phyloP scores from a whole-genome alignment of 306 rosid genomes.

The Rosa chinensis region DNA sequence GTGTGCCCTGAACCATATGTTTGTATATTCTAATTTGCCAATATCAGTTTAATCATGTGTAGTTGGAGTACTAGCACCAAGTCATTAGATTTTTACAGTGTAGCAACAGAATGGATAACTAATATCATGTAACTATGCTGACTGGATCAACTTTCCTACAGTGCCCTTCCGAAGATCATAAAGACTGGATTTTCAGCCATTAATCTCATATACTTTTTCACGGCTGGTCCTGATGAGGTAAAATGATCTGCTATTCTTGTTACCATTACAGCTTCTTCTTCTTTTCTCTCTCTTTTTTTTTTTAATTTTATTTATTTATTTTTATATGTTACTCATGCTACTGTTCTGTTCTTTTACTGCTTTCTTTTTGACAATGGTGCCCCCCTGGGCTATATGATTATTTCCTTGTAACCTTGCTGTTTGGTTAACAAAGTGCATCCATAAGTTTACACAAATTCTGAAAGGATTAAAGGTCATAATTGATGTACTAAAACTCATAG shows the following conservation, averaged over 20 bases:
- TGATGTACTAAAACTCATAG: not conserved
- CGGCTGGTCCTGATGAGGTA: conserved; percentile 99
- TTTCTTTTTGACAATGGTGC: not conserved
- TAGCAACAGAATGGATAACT: not conserved
- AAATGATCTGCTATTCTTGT: not conserved
- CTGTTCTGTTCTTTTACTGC: not conserved
- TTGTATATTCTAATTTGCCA: not conserved
- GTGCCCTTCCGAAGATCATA: conserved; percentile 91
- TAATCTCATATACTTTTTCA: conserved; percentile 98
- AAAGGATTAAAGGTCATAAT: not conserved
- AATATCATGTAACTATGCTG: conserved; percentile 19
- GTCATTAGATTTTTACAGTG: not conserved
- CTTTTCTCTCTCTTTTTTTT: not conserved
- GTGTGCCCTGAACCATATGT: not conserved
- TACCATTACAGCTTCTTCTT: not conserved
- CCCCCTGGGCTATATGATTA: not conserved
- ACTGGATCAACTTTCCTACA: conserved; percentile 40
- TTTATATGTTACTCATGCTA: not conserved
- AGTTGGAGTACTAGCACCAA: conserved; percentile 2
- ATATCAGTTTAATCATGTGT: not conserved
- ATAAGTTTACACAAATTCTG: too few relatives aligned
- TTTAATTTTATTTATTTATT: not conserved
- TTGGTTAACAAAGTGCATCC: not conserved
- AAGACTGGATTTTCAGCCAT: conserved; percentile 95
- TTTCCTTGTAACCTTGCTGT: not conserved